Base-by-base conservation (phyloP, 1,284 basidiomycete species). In the Agaricales sp. region DNA sequence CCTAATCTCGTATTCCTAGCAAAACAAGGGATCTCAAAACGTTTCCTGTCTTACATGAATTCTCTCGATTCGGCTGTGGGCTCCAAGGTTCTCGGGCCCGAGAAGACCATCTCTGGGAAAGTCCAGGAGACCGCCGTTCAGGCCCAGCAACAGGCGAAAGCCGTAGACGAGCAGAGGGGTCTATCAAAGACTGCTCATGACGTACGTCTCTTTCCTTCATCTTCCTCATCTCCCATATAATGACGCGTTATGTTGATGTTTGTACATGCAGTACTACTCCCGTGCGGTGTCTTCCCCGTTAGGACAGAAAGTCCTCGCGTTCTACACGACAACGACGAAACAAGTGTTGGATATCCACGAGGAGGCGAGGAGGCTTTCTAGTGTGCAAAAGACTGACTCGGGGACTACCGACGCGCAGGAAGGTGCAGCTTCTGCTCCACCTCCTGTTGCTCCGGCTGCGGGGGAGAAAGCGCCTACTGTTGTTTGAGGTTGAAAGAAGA, bases 291-390 rank as follows among this genome's bases (percentile, higher is more conserved):
- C 72, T 22, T 90, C 87, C 19, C 78, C 86, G 1, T 65, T 84
- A 22, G 92, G 91, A n/a, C 75, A 84, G 68, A 83, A 78, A 62
- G 85, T 91, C 38, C 65, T 70, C 35, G 59, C 65, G 0, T 92
- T 92, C 65, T 93, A 93, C 68, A 90, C 87, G 6, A 68, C 66
- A 19, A 89, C 89, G 1, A 74, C 80, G 23, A 93, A 92, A 66
- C 84, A 91, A 60, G 79, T 88, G 14, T 62, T 73, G 30, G 90
- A 93, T 59, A 90, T 93, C 49, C 91, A 92, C 60, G 89, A 91
- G 59, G 91, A 94, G 64, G 91, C 91, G 1, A 71, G 74, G 51
- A 79, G 91, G 41, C 87, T 92, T 58, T 75, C 78, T 22, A 73
- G 74, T 19, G 65, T 72, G 50, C 77, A 87, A 57, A 82, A 83